Percentiles rank a stretch among this genome's conserved stretches.
These are phyloP conservation scores for Lepidium aucheri DNA, from an alignment of 345 rosid species.

Conservation along the genomic window DNA sequence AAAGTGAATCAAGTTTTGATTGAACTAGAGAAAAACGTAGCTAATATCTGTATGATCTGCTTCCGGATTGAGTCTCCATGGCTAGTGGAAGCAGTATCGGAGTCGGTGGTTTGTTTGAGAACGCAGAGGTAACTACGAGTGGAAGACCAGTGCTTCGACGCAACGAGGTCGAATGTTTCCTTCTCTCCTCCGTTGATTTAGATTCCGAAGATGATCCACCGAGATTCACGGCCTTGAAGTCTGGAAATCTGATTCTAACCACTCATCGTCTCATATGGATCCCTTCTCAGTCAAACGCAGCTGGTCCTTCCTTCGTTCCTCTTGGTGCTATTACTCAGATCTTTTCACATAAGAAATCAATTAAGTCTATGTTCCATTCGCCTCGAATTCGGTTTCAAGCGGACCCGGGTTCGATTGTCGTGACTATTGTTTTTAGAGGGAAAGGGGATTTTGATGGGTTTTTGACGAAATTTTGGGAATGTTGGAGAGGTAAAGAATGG, in stretches of 20 bases:
- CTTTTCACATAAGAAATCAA: conserved; percentile 54
- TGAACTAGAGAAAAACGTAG: not conserved
- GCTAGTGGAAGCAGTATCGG: conserved; percentile 24
- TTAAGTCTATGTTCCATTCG: conserved; percentile 74
- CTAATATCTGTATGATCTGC: conserved; percentile 12
- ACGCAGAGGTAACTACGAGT: conserved; percentile 51
- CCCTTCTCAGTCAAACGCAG: conserved; percentile 37
- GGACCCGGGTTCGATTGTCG: conserved; percentile 45
- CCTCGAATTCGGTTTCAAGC: conserved; percentile 79
- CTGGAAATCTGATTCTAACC: conserved; percentile 69
- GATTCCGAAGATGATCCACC: conserved; percentile 48
- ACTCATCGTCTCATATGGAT: conserved; percentile 90
- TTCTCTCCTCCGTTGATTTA: conserved; percentile 71
- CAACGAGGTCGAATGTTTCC: conserved; percentile 63
- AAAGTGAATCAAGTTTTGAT: not conserved
- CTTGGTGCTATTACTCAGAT: conserved; percentile 46
- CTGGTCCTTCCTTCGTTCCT: conserved; percentile 35
- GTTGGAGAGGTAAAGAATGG: conserved; percentile 83
- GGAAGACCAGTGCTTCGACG: conserved; percentile 76
- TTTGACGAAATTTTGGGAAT: conserved; percentile 63
- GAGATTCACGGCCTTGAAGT: conserved; percentile 35
- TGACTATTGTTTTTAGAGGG: conserved; percentile 63
- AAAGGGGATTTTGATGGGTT: conserved; percentile 80
- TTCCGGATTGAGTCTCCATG: conserved; percentile 10
- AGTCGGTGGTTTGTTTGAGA: conserved; percentile 20